Evolutionary conservation across 2,329 filamentous ascomycete genomes (phyloP).

Genomic region (Hirsutella rhossiliensis): DNA sequence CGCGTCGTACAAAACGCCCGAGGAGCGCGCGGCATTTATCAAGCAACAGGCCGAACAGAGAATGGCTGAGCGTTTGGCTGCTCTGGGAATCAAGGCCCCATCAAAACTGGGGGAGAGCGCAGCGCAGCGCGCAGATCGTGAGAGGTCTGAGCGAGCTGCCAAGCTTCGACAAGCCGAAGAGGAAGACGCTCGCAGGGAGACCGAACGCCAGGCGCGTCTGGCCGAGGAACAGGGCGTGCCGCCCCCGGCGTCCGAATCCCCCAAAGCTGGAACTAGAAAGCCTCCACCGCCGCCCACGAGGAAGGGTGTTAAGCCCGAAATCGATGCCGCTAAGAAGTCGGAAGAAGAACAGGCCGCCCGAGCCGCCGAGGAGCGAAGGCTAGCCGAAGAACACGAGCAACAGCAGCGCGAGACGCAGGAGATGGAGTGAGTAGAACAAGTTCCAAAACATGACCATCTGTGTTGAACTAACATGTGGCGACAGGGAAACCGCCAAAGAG

Average conservation of each 20-base stretch:
- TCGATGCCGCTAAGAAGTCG: conserved; percentile 40
- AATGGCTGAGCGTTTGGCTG: conserved; percentile 91
- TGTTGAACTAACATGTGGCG: conserved; percentile 12
- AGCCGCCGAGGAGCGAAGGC: conserved; percentile 52
- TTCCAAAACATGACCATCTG: too few relatives aligned
- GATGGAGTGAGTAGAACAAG: conserved; percentile 63
- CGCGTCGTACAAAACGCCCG: conserved; percentile 75
- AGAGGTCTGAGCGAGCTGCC: conserved; percentile 76
- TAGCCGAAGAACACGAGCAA: conserved; percentile 60
- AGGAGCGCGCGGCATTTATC: conserved; percentile 90
- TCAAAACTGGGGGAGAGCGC: conserved; percentile 69
- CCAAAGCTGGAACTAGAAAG: conserved; percentile 42
- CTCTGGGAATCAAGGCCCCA: conserved; percentile 79
- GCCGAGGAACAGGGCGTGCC: conserved; percentile 63
- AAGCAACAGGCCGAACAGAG: conserved; percentile 94
- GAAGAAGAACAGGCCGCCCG: conserved; percentile 45
- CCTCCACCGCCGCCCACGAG: conserved; percentile 72
- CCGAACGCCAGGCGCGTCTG: conserved; percentile 73
- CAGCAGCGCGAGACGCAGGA: conserved; percentile 62
- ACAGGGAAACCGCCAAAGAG: conserved; percentile 57
- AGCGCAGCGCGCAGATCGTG: conserved; percentile 76
- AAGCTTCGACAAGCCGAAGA: conserved; percentile 84
- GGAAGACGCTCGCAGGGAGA: conserved; percentile 79
- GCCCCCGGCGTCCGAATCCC: conserved; percentile 37
- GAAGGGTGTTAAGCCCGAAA: conserved; percentile 52